These are phyloP conservation scores for Oryza glaberrima DNA, from an alignment of 176 grass and related monocot genomes.

Conservation along the genomic window DNA sequence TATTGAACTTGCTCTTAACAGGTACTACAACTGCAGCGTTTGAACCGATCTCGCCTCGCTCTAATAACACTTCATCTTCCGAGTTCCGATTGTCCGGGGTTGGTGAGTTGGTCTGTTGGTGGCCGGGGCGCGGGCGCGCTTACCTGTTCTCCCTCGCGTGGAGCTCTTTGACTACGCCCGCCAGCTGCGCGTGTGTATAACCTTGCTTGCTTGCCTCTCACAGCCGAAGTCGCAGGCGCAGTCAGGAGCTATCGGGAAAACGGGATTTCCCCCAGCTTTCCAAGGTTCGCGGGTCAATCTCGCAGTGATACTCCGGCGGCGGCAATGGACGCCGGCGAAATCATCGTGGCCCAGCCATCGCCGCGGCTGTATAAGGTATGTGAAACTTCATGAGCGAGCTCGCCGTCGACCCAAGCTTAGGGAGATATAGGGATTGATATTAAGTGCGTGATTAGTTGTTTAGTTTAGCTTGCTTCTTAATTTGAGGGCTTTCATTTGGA, in stretches of 20 bases:
- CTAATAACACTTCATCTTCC: not conserved
- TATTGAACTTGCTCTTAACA: not conserved
- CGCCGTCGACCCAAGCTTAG: not conserved
- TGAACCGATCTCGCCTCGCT: not conserved
- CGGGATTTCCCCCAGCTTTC: no score
- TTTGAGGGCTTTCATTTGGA: not conserved
- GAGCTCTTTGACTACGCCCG: not conserved
- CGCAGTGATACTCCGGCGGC: not conserved
- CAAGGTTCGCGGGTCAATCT: not conserved
- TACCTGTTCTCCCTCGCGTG: constrained; percentile 11
- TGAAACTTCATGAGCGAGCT: not conserved
- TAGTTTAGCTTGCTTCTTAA: not conserved
- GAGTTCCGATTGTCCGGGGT: not conserved
- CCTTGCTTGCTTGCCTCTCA: not conserved
- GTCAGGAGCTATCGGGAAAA: not conserved
- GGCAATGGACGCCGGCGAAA: constrained; percentile 43
- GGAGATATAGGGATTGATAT: not conserved
- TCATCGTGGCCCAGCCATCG: constrained; percentile 43
- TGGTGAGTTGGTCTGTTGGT: not conserved
- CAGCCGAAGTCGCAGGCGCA: not conserved
- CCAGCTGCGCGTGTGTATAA: constrained; percentile 20
- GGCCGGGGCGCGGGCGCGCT: not conserved
- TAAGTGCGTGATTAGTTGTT: not conserved
- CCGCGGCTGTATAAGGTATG: constrained; percentile 33
- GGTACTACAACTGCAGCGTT: not conserved